phyloP scores from a whole-genome alignment of 1,284 basidiomycete species.

The Fomitopsis betulina region DNA sequence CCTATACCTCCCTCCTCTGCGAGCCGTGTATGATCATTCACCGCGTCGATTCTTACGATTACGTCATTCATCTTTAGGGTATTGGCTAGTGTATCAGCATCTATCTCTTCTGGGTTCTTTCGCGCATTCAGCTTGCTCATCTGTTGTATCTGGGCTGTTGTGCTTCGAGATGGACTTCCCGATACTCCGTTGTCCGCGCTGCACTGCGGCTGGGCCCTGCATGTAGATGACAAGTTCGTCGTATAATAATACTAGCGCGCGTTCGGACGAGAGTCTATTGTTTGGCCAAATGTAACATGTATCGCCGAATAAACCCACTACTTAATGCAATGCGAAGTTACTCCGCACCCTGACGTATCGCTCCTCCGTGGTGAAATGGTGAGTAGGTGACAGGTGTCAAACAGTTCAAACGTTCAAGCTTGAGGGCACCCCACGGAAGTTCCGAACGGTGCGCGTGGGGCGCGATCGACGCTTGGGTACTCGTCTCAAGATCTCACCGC shows the following conservation, averaged over 20 bases:
- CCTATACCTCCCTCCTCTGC: background rate
- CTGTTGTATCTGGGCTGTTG: background rate
- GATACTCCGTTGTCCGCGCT: background rate
- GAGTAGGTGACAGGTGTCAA: too few species aligned
- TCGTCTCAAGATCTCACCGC: too few species aligned
- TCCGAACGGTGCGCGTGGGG: too few species aligned
- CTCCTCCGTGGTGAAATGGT: too few species aligned
- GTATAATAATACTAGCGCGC: background rate
- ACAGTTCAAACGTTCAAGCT: too few species aligned
- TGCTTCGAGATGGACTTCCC: background rate
- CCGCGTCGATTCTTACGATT: slow-evolving; percentile 3
- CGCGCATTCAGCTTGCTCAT: background rate
- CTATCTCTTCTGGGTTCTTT: background rate
- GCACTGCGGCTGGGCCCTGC: background rate
- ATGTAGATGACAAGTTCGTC: background rate
- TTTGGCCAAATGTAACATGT: too few species aligned
- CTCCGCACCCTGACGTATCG: too few species aligned
- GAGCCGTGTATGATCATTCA: slow-evolving; percentile 1
- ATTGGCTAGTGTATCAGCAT: background rate
- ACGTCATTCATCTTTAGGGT: slow-evolving; percentile 6
- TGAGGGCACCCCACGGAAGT: too few species aligned
- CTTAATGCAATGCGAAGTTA: too few species aligned
- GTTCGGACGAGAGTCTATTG: too few species aligned
- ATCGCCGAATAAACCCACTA: too few species aligned
- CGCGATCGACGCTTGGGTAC: too few species aligned